These are phyloP conservation scores for Copromyces sp. DNA, from an alignment of 495 filamentous ascomycete species.

Conservation along the genomic window DNA sequence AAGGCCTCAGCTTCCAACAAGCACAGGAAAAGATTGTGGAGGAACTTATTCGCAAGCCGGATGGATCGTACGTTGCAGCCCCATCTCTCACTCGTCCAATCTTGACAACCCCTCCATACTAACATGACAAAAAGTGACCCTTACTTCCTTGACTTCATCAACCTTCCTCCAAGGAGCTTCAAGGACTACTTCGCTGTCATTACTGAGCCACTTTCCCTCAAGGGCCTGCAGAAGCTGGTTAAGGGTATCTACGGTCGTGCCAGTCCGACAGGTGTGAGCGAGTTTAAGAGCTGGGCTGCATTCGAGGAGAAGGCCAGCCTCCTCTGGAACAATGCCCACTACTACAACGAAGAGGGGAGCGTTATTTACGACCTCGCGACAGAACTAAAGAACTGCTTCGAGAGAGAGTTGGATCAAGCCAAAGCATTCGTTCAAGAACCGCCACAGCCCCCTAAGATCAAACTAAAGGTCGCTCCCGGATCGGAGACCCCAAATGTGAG, in stretches of 20 bases:
- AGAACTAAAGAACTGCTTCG: conserved; percentile 62
- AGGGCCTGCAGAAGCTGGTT: conserved; percentile 58
- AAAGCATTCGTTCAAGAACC: conserved; percentile 55
- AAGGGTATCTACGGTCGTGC: conserved; percentile 56
- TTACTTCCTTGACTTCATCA: conserved; percentile 54
- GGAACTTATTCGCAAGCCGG: conserved; percentile 53
- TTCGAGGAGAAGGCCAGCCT: conserved; percentile 69
- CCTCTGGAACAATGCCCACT: conserved; percentile 77
- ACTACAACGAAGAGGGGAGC: conserved; percentile 84
- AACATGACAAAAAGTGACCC: conserved; percentile 36
- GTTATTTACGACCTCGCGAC: conserved; percentile 61
- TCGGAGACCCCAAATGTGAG: conserved; percentile 21
- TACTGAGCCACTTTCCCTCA: conserved; percentile 59
- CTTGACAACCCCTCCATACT: conserved; percentile 4
- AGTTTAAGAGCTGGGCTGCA: conserved; percentile 66
- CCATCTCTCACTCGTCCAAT: background rate
- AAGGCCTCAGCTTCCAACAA: conserved; percentile 61
- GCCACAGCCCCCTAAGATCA: conserved; percentile 57
- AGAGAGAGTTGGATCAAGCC: conserved; percentile 54
- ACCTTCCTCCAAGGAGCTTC: conserved; percentile 50
- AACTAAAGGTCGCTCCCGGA: conserved; percentile 50
- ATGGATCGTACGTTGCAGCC: conserved; percentile 44
- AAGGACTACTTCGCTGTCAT: conserved; percentile 74
- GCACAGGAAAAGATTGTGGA: conserved; percentile 73
- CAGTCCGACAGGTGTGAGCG: conserved; percentile 52